phyloP scores from a whole-genome alignment of 2,329 filamentous ascomycete species.

The Hymenoscyphus scutula region DNA sequence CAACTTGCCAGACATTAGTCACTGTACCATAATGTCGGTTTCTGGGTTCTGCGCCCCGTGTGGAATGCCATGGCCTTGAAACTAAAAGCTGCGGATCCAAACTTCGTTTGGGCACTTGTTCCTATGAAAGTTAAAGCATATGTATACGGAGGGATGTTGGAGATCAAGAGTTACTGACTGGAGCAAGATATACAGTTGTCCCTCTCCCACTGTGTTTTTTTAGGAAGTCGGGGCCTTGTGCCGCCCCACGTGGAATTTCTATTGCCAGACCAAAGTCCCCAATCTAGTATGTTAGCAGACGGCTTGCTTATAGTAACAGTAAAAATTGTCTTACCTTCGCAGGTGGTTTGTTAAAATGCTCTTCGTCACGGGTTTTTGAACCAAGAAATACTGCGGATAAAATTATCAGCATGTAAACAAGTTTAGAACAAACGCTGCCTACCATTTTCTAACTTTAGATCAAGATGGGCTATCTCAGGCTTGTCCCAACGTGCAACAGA shows the following conservation, averaged over 20 bases:
- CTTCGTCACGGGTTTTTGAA: constrained; percentile 1
- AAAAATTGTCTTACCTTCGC: constrained; percentile 9
- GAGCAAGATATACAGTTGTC: not conserved
- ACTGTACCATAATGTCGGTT: constrained; percentile 7
- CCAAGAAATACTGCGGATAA: constrained; percentile 11
- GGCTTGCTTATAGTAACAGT: not conserved
- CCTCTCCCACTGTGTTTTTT: not conserved
- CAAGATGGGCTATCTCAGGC: constrained; percentile 17
- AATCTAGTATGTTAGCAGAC: constrained; percentile 5
- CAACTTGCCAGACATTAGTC: constrained; percentile 17
- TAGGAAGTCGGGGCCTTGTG: not conserved
- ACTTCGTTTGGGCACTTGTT: not conserved
- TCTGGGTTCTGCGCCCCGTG: not conserved
- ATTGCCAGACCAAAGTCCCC: constrained; percentile 16
- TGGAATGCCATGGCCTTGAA: not conserved
- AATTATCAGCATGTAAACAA: not conserved
- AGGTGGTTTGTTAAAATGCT: constrained; percentile 6
- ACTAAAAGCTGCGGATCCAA: too few species aligned
- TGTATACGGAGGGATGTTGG: too few species aligned
- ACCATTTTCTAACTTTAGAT: constrained; percentile 17
- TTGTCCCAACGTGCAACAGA: constrained; percentile 2
- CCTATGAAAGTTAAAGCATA: not conserved
- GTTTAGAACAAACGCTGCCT: not conserved
- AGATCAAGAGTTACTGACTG: not conserved
- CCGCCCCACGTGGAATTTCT: not conserved